Conservation (phyloP, 1,284 basidiomycete genomes). For the Ustanciosporium gigantosporum region DNA sequence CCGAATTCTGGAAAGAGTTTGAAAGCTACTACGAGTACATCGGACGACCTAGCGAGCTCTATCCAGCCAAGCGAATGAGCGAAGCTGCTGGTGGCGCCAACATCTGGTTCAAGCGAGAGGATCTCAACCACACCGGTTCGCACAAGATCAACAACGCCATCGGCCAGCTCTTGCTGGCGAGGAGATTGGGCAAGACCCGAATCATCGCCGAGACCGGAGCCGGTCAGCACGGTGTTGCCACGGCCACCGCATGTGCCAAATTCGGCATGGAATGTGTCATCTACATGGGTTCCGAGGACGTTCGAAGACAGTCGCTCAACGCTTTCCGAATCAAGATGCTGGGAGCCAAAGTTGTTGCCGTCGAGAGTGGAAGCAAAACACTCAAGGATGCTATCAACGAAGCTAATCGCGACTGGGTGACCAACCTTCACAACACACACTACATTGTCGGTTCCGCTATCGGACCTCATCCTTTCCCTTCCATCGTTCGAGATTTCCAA, state of each 20-base stretch:
- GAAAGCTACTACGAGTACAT: conserved; percentile 86
- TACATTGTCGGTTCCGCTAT: conserved; percentile 97
- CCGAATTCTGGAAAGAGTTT: conserved; percentile 91
- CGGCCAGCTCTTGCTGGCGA: conserved; percentile 77
- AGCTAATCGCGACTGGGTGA: conserved; percentile 82
- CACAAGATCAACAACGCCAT: conserved; percentile 62
- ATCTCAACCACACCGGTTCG: conserved; percentile 67
- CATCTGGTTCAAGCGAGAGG: conserved; percentile 98
- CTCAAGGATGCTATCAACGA: conserved; percentile 79
- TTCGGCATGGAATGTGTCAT: conserved; percentile 94
- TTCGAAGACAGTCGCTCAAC: conserved; percentile 89
- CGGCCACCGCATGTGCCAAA: conserved; percentile 94
- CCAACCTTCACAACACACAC: conserved; percentile 82
- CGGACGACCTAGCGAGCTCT: conserved; percentile 74
- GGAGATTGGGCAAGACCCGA: conserved; percentile 87
- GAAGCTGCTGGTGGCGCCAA: conserved; percentile 81
- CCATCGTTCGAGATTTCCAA: conserved; percentile 97
- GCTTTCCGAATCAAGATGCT: conserved; percentile 98
- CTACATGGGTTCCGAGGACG: conserved; percentile 99
- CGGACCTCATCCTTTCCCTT: conserved; percentile 98
- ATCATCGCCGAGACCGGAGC: conserved; percentile 99
- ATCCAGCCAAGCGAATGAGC: conserved; percentile 75
- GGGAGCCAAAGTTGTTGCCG: conserved; percentile 81
- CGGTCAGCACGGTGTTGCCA: conserved; percentile 97
- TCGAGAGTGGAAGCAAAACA: conserved; percentile 90